These are phyloP conservation scores for Corylus avellana DNA, from an alignment of 306 rosid species.

Conservation along the genomic window DNA sequence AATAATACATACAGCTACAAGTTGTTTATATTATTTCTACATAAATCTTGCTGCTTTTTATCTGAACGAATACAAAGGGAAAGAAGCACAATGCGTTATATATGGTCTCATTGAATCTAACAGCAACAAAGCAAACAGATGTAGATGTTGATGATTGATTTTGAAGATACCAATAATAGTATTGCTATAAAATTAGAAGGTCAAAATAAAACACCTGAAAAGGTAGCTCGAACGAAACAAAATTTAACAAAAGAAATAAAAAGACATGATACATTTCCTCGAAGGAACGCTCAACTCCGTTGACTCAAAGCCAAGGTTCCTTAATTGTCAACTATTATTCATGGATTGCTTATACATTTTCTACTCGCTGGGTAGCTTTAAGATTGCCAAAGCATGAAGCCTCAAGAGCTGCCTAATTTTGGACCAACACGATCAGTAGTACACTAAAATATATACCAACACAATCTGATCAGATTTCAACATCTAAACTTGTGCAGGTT, in stretches of 20 bases:
- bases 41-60: background rate
- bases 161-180: background rate
- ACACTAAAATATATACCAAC: slow-evolving; percentile 14
- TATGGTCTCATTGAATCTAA: background rate
- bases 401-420: slow-evolving; percentile 37
- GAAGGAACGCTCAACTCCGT: slow-evolving; percentile 23
- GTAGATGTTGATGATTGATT: background rate
- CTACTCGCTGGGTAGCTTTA: slow-evolving; percentile 40
- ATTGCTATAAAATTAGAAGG: slow-evolving; percentile 7
- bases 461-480: slow-evolving; percentile 5
- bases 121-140: background rate
- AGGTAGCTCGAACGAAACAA: background rate
- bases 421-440: slow-evolving; percentile 23
- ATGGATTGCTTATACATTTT: slow-evolving; percentile 33
- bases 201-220: slow-evolving; percentile 6
- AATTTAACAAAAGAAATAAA: background rate
- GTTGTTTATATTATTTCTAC: background rate
- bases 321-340: slow-evolving; percentile 35
- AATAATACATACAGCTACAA: too few species aligned
- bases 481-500: slow-evolving; percentile 7
- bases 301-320: slow-evolving; percentile 36
- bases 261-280: background rate
- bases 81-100: background rate
- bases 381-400: slow-evolving; percentile 37
- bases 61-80: background rate